Percentiles rank a stretch among this genome's conserved stretches.
phyloP scores from a whole-genome alignment of 2,329 filamentous ascomycete genomes.

The Penicillium nordicum region DNA sequence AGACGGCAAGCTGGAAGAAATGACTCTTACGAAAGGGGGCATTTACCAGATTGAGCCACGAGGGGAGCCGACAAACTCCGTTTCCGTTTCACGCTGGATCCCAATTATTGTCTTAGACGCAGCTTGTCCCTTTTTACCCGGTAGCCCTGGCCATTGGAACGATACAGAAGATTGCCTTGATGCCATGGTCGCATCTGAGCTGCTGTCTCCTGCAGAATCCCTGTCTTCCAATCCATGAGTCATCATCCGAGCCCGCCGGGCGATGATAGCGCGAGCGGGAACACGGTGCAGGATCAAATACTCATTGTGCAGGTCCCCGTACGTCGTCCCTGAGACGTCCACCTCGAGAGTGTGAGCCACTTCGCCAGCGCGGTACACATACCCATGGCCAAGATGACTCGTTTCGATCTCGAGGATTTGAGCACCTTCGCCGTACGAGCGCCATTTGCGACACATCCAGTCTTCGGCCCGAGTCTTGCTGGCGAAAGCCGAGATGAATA shows the following conservation, averaged over 20 bases:
- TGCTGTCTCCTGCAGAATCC: background rate
- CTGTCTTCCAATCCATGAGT: background rate
- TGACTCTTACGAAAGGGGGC: too few relatives aligned
- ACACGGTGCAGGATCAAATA: background rate
- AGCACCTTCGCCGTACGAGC: background rate
- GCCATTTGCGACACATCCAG: background rate
- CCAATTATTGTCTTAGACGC: too few relatives aligned
- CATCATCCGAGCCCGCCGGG: background rate
- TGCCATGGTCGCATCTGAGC: background rate
- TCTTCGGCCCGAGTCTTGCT: background rate
- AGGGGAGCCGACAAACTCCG: too few relatives aligned
- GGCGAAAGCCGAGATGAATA: background rate
- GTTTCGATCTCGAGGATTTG: background rate
- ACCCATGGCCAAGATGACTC: background rate
- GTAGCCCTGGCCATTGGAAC: too few relatives aligned
- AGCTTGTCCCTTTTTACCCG: too few relatives aligned
- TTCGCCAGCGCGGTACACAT: background rate
- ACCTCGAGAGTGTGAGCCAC: background rate
- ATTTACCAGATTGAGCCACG: too few relatives aligned
- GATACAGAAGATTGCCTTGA: too few relatives aligned
- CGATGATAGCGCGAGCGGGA: background rate
- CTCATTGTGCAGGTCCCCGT: background rate
- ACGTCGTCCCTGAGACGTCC: background rate
- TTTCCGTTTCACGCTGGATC: too few relatives aligned
- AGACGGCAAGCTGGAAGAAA: too few relatives aligned